phyloP scores from a whole-genome alignment of 2,329 filamentous ascomycete genomes.

The Penicillium sp. region DNA sequence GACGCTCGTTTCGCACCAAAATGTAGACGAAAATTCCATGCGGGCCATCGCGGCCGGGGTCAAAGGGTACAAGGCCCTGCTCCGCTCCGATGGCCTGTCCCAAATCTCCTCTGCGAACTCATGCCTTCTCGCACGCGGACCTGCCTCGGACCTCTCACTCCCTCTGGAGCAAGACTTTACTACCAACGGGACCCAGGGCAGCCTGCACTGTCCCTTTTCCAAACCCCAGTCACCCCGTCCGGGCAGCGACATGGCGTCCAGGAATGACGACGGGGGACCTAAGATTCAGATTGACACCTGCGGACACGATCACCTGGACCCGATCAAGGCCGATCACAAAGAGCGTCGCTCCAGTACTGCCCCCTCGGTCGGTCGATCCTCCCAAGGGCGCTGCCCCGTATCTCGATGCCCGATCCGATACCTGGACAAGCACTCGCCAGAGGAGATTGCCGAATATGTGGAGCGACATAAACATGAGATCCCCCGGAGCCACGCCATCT shows the following conservation, averaged over 20 bases:
- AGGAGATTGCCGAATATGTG: slow-evolving; percentile 91
- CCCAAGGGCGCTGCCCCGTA: slow-evolving; percentile 64
- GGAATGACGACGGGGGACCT: slow-evolving; percentile 42
- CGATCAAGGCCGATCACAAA: slow-evolving; percentile 53
- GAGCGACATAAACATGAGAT: slow-evolving; percentile 95
- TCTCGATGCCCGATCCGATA: slow-evolving; percentile 89
- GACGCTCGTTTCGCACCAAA: slow-evolving; percentile 60
- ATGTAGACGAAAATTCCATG: slow-evolving; percentile 61
- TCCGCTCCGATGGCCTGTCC: slow-evolving; percentile 32
- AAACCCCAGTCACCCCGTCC: slow-evolving; percentile 48
- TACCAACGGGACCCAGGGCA: slow-evolving; percentile 76
- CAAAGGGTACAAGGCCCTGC: slow-evolving; percentile 44
- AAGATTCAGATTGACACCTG: slow-evolving; percentile 46
- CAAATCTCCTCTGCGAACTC: slow-evolving; percentile 38
- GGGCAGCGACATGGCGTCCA: slow-evolving; percentile 38
- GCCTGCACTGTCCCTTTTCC: slow-evolving; percentile 79
- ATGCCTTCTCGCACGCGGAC: slow-evolving; percentile 47
- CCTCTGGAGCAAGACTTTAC: slow-evolving; percentile 89
- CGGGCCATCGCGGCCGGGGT: slow-evolving; percentile 42
- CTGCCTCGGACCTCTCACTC: slow-evolving; percentile 58
- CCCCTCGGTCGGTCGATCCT: slow-evolving; percentile 41
- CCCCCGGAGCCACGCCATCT: slow-evolving; percentile 89
- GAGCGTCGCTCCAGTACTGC: slow-evolving; percentile 49
- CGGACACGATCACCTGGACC: slow-evolving; percentile 61
- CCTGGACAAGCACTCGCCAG: slow-evolving; percentile 86